Evolutionary conservation across 2,329 filamentous ascomycete species (phyloP), one percentile per base, ranked within the genome.

Genomic region (Neonectria sp.): DNA sequence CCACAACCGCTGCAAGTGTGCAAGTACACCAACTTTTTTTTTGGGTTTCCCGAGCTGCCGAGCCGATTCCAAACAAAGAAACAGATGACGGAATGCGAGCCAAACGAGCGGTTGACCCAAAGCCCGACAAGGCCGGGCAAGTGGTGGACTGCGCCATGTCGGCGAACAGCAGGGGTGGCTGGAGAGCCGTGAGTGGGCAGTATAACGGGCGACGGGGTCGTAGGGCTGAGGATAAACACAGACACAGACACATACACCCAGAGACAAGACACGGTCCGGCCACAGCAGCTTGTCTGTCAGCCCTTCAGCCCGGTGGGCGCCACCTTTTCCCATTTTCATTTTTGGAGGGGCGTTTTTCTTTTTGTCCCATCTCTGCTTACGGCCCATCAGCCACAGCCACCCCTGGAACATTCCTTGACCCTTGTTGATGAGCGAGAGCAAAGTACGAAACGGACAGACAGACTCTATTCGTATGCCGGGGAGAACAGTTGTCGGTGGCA

Each of bases 11-110:
- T 8, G 40, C 40, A 17, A 55, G 24, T 17, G 52, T 11, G 15
- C 56, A 49, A 27, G 43, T 27, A 21, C 21, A 13, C 9, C 12
- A 29, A 12, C 27, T 37, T 29, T 11, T 6, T n/a, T 31, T 4
- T 45, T 40, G 46, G 17, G 31, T 53, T 33, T n/a, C 52, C 52
- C 52, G 51, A 52, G 51, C 27, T 15, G 17, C 63, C 51, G 52
- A 51, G 49, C 49, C 46, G 68, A 58, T 61, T 72, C 69, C 71
- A 74, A 75, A 75, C 59, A 65, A 71, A 68, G 67, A 71, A 73
- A 72, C 68, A 71, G 25, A 45, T 21, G n/a, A 45, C n/a, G 13
- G 37, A 17, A 8, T 6, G 6, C 48, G 48, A 33, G 21, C 13
- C 55, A 71, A 48, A 57, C 46, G 40, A 65, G 49, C 49, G 37